Base-by-base conservation (phyloP, 2,329 filamentous ascomycete species). In the Ambrosiella cleistominuta region DNA sequence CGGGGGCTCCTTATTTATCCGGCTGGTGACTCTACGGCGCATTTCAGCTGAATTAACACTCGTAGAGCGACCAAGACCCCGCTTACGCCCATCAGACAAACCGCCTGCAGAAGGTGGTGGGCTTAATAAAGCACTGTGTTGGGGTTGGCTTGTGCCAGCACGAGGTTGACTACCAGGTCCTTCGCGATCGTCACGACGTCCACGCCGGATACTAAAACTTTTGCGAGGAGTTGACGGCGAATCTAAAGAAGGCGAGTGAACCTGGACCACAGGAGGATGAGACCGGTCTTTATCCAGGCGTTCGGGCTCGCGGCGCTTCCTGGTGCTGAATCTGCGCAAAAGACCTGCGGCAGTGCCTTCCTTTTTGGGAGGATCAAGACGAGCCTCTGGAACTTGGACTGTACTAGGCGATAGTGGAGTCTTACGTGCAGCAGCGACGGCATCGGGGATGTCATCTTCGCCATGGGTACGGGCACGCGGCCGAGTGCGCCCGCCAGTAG, bases 381-480 rank as follows among this genome's bases (percentile, higher is more conserved):
- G 59, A 15, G 49, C 19, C 15, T 61, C 59, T 75, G 67, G 62
- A 70, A 67, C 65, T 76, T 65, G 62, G 75, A 65, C 62, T 8
- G 52, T 15, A 15, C 36, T 42, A 52, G 59, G 56, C 2, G 59
- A 61, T 17, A 61, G 15, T 6, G 59, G 59, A 15, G 56, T 51
- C 47, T 61, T 61, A 39, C 56, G 51, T 3, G 56, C 51, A 12
- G 52, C 47, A 19, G 53, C 39, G 37, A 86, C 72, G 7, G 77
- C 77, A 54, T 95, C 87, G 0, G 83, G 78, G 9, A 88, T 78
- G 60, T 98, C 93, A 62, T 97, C 91, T 69, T 97, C 93, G 13
- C 91, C 93, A 66, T 97, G 91, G 0, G 93, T 97, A 63, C 93
- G 80, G 40, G 93, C 89, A 54, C 93, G 80, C 7, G 90, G 88